Evolutionary conservation across 2,329 filamentous ascomycete species (phyloP).

Genomic region (Plectosphaerella cucumerina): DNA sequence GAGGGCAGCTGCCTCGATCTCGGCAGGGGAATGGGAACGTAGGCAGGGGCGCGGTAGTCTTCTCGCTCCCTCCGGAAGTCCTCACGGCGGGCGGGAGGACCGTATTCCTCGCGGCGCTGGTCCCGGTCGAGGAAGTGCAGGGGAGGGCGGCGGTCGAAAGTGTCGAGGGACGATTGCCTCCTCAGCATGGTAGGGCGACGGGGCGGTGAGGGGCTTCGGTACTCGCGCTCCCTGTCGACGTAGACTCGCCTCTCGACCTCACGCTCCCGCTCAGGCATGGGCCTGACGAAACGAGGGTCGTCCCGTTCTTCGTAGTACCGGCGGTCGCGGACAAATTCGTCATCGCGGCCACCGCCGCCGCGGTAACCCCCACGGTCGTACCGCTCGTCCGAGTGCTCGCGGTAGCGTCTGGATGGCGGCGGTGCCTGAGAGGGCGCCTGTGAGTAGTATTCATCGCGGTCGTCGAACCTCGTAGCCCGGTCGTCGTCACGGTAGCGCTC

Average conservation of each 20-base stretch:
- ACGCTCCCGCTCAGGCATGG: slow-evolving; percentile 23
- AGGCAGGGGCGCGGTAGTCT: background rate
- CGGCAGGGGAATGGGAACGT: slow-evolving; percentile 31
- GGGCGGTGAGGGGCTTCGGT: slow-evolving; percentile 43
- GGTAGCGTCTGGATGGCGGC: slow-evolving; percentile 26
- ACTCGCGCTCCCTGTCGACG: slow-evolving; percentile 51
- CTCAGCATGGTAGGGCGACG: slow-evolving; percentile 67
- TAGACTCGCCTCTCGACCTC: slow-evolving; percentile 53
- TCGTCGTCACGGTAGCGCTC: slow-evolving; percentile 53
- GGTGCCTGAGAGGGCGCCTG: too few species aligned
- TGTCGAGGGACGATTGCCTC: slow-evolving; percentile 85
- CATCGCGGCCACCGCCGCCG: slow-evolving; percentile 36
- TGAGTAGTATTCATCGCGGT: slow-evolving; percentile 20
- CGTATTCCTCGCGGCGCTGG: slow-evolving; percentile 51
- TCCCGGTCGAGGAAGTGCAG: slow-evolving; percentile 39
- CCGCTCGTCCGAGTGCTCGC: slow-evolving; percentile 46
- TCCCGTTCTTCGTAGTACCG: slow-evolving; percentile 49
- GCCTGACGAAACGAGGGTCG: slow-evolving; percentile 31
- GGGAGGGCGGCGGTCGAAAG: slow-evolving; percentile 73
- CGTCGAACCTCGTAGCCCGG: slow-evolving; percentile 38
- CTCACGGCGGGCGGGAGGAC: slow-evolving; percentile 49
- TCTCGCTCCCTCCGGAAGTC: slow-evolving; percentile 28
- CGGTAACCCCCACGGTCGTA: slow-evolving; percentile 39
- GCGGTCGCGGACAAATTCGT: slow-evolving; percentile 42
- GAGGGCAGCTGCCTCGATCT: slow-evolving; percentile 6